Base-by-base conservation (phyloP, 176 grass and related monocot genomes). In the Dendrocalamus sinicus region DNA sequence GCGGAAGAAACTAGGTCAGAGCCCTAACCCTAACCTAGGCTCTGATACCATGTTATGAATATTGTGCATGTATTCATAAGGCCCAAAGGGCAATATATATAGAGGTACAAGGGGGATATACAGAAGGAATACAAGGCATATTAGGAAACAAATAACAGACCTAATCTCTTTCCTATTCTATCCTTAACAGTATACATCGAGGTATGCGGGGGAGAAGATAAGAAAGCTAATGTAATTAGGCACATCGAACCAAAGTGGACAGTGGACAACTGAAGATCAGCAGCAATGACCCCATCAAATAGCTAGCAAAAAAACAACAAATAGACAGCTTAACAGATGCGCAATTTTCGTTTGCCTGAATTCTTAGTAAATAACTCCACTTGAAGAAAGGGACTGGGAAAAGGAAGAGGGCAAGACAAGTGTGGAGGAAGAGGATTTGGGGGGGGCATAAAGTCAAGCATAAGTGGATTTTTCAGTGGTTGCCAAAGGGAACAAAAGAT, bases 391-490 rank as follows among this genome's bases (percentile, higher is more conserved):
- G 58, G 71, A 59, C 24, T 67, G 52, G 39, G 7, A 68, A 85
- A 22, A 50, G 41, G 61, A 52, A 9, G 84, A 85, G 4, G 41
- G 24, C 50, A 79, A 40, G 15, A 76, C 39, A 86, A 77, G n/a
- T 24, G 80, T 83, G 51, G 72, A 64, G 22, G 22, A 81, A 35
- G 28, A 50, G 26, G 5, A 77, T 35, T 12, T 13, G 61, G 63
- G 14, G 72, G 57, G 60, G 60, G 46, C 10, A 80, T 23, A 87
- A 60, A 93, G 74, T 89, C 80, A 77, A 87, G 84, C 48, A 75
- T 89, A 75, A 89, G 59, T 72, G 77, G 76, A 82, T 16, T 87
- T 82, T 81, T 79, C 81, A 69, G 83, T 82, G 60, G 65, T 85
- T 89, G 59, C 71, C 16, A 80, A 71, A 80, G 17, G 12, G 30